Percentiles rank a stretch among this genome's conserved stretches.
Conservation (phyloP, 176 grass and related monocot species). For the Stipa capillata region DNA sequence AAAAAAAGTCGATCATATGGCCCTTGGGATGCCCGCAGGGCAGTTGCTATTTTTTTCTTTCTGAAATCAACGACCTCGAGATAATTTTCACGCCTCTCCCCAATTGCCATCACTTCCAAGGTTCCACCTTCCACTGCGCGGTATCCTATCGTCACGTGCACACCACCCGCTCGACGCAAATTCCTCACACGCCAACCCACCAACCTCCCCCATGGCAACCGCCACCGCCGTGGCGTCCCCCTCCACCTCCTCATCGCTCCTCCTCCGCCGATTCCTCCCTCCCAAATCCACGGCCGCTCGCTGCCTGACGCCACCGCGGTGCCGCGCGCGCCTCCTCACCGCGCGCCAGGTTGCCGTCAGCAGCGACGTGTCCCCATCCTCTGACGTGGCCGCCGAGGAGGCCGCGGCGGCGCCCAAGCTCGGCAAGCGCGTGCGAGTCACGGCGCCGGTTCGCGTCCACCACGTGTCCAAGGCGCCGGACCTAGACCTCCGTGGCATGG, state of each 20-base stretch:
- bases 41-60: not conserved
- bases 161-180: slow-evolving; percentile 46
- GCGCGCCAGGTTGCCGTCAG: slow-evolving; percentile 48
- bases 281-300: not conserved
- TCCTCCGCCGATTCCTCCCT: slow-evolving; percentile 7
- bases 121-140: not conserved
- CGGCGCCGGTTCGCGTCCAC: slow-evolving; percentile 56
- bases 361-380: slow-evolving; percentile 33
- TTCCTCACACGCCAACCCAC: slow-evolving; percentile 21
- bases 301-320: not conserved
- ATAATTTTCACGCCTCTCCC: not conserved
- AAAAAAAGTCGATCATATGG: not conserved
- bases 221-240: slow-evolving; percentile 20
- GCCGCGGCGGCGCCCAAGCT: slow-evolving; percentile 44
- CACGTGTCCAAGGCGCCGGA: slow-evolving; percentile 77
- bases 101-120: not conserved
- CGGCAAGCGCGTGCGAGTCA: slow-evolving; percentile 72
- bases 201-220: slow-evolving; percentile 25
- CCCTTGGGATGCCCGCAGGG: not conserved
- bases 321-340: slow-evolving; percentile 15
- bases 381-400: slow-evolving; percentile 44
- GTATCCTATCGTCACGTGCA: slow-evolving; percentile 24
- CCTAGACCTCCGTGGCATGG: slow-evolving; percentile 69
- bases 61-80: not conserved
- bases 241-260: slow-evolving; percentile 1